Evolutionary conservation across 2,329 filamentous ascomycete species (phyloP), one percentile per base, ranked within the genome.

Genomic region (Bipolaris cookei): DNA sequence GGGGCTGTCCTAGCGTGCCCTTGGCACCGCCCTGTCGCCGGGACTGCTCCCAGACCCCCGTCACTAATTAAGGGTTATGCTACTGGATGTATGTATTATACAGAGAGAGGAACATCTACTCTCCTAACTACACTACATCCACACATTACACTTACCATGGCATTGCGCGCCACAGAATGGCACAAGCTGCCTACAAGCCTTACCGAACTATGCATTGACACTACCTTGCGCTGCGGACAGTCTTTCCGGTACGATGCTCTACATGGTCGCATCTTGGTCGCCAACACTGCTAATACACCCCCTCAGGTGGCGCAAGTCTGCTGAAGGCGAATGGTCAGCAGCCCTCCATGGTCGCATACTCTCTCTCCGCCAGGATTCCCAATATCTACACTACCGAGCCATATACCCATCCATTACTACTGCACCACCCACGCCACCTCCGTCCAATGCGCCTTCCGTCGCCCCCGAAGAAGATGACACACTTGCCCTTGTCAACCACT

Each of bases 181-280:
- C 87, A 87, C 63, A 96, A 91, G 79, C 80, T 99, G 65, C 92
- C 95, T 21, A 81, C 97, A 38, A 90, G 83, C 59, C 79, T 97
- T 32, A 86, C 88, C 3, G 95, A 99, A 74, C 85, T 99, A 3
- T 97, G 92, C 74, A 92, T 99, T 64, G 92, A 97, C 69, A 99
- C 94, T 0, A 97, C 92, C 0, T 81, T 99, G 32, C 88, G 94
- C 61, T 99, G 95, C 75, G 95, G 95, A 3, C 95, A 99, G 76
- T 97, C 94, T 0, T 99, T 99, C 66, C 80, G 86, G 85, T 86
- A 76, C 57, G 39, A 16, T 42, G 6, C 13, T 25, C 20, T 47
- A 11, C 23, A 20, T 47, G 14, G 8, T 8, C 20, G 38, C n/a
- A 14, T 11, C 37, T 23, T 13, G 21, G 28, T 44, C 38, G 50